Conservation (phyloP, 148 eudicot genomes). For the Fallopia convolvulus region DNA sequence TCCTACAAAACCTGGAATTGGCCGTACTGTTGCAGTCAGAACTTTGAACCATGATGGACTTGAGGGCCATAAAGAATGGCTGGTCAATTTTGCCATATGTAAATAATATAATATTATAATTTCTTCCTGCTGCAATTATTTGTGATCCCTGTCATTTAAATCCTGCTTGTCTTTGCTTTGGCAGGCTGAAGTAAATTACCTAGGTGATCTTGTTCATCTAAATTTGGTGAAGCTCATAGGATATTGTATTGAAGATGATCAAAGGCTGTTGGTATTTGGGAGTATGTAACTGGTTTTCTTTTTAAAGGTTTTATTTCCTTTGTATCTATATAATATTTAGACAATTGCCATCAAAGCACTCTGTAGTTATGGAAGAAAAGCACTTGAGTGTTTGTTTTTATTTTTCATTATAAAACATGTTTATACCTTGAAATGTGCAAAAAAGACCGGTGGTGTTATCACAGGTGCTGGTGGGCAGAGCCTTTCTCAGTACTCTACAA, state of each 20-base stretch:
- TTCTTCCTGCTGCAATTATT: neutral
- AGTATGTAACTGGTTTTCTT: conserved; percentile 35
- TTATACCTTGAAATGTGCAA: too few species aligned
- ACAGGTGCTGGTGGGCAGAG: conserved; percentile 15
- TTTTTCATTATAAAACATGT: too few species aligned
- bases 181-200: conserved; percentile 73
- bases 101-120: neutral
- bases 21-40: conserved; percentile 72
- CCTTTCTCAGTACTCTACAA: conserved; percentile 28
- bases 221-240: conserved; percentile 67
- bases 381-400: neutral
- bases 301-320: neutral
- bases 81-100: conserved; percentile 23
- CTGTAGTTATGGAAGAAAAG: neutral
- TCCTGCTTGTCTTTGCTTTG: conserved; percentile 4
- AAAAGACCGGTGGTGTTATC: conserved; percentile 8
- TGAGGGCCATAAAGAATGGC: conserved; percentile 86
- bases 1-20: conserved; percentile 71
- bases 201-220: conserved; percentile 68
- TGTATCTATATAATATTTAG: neutral
- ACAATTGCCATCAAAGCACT: neutral
- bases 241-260: conserved; percentile 81
- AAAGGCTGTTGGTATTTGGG: conserved; percentile 65
- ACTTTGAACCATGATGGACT: conserved; percentile 78
- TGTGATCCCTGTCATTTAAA: neutral